A percentile compares a stretch with the other conserved stretches of the same genome.
These are phyloP conservation scores for Cardamine resedifolia DNA, from an alignment of 345 rosid genomes.

Conservation along the genomic window DNA sequence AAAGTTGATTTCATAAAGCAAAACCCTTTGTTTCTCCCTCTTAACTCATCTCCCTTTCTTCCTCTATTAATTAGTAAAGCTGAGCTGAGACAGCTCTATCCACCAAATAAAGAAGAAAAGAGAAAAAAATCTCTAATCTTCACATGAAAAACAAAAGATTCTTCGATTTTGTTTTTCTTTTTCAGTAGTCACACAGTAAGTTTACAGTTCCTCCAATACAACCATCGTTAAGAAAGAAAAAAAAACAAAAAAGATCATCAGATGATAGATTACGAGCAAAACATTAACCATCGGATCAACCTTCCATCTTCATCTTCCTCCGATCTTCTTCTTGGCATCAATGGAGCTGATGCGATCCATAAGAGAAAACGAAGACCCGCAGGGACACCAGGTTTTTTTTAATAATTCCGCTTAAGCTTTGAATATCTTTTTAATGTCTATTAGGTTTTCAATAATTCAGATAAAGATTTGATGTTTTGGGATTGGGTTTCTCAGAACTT, in stretches of 20 bases:
- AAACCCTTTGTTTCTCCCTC: constrained; percentile 35
- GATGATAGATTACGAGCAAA: constrained; percentile 31
- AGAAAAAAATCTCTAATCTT: constrained; percentile 3
- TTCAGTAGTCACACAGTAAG: constrained; percentile 15
- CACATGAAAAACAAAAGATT: constrained; percentile 38
- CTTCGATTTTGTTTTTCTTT: constrained; percentile 26
- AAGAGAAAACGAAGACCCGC: constrained; percentile 86
- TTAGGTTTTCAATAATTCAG: constrained; percentile 19
- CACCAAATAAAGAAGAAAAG: constrained; percentile 21
- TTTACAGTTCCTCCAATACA: constrained; percentile 15
- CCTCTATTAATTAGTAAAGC: constrained; percentile 34
- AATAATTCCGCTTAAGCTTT: background rate
- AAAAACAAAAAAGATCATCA: background rate
- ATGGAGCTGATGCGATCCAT: constrained; percentile 16
- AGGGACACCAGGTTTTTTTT: constrained; percentile 76
- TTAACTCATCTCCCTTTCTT: constrained; percentile 27
- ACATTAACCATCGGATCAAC: constrained; percentile 11
- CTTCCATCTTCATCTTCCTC: constrained; percentile 25
- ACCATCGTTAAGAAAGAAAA: background rate
- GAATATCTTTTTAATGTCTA: background rate
- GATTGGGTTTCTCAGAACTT: background rate
- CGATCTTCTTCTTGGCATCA: constrained; percentile 24
- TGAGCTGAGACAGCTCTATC: constrained; percentile 31
- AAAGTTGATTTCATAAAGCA: constrained; percentile 38
- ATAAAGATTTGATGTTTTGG: background rate